Base-by-base conservation (phyloP, 495 filamentous ascomycete genomes). In the Glarea lozoyensis region DNA sequence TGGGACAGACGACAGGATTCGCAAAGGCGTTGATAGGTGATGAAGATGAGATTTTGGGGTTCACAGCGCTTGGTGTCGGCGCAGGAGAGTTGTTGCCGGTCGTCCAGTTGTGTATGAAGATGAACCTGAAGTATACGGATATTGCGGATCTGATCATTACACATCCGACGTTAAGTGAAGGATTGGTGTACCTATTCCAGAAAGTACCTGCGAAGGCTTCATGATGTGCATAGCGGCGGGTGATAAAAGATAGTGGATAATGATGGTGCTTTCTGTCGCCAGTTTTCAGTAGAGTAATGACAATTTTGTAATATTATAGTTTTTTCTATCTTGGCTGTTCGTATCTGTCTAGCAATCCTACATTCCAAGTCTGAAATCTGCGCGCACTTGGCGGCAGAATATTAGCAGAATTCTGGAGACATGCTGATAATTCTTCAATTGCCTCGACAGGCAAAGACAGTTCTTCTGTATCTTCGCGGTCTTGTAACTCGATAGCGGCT, bases 321-420 rank as follows among this genome's bases (percentile, higher is more conserved):
- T 4, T 34, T 13, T 34, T 16, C n/a, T 30, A 30, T 21, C 10
- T 17, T 34, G n/a, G 25, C 18, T 42, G 37, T 17, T 46, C 50
- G 17, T 24, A 72, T 32, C 66, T 61, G 42, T 70, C 68, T 40
- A 88, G 44, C 5, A 88, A 60, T 1, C 77, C 81, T 31, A 86
- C 78, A 29, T 66, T 68, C 84, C 84, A 88, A 23, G 74, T 69
- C 42, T 72, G 66, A 47, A 85, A 79, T 2, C 42, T 57, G 21
- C 78, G 62, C 32, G 76, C 74, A 9, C 68, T 70, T 2, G 45
- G 35, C 2, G 84, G 82, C 7, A 86, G 57, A 44, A 76, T 58
- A 7, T 36, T 4, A 48, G 72, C 79, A 45, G 74, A 83, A 10
- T 48, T 46, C 2, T 55, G 49, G 33, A 88, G 46, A 3, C 59